Percentiles rank a stretch among this genome's conserved stretches.
phyloP scores from a whole-genome alignment of 257 asterid species.

The Hygrophila difformis region DNA sequence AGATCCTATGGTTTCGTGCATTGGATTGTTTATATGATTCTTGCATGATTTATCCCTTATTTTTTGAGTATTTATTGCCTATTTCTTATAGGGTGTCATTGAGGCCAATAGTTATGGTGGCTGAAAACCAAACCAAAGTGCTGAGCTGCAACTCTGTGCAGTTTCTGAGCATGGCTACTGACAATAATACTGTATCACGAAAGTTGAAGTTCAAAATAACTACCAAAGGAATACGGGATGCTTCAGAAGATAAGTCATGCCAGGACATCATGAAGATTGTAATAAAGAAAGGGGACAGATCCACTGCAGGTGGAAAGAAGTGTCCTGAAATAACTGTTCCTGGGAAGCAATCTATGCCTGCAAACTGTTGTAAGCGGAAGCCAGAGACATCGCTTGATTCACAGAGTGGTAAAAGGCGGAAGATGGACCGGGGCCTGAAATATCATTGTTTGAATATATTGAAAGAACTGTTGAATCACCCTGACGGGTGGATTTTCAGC shows the following conservation, averaged over 20 bases:
- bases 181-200: slow-evolving; percentile 18
- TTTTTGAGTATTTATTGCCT: not conserved
- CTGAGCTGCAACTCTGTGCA: slow-evolving; percentile 11
- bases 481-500: no score
- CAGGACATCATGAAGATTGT: slow-evolving; percentile 13
- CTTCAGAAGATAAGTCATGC: slow-evolving; percentile 19
- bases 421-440: no score
- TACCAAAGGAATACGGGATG: slow-evolving; percentile 24
- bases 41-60: no score
- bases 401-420: no score
- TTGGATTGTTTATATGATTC: no score
- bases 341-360: slow-evolving; percentile 18
- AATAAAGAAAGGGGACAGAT: slow-evolving; percentile 8
- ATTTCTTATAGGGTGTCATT: slow-evolving; percentile 6
- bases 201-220: slow-evolving; percentile 42
- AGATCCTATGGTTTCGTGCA: no score
- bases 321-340: slow-evolving; percentile 14
- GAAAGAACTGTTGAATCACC: no score
- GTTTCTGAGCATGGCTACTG: slow-evolving; percentile 23
- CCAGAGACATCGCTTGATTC: no score
- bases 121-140: slow-evolving; percentile 14
- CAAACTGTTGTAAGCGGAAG: slow-evolving; percentile 11
- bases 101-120: slow-evolving; percentile 3
- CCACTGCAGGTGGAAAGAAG: slow-evolving; percentile 7
- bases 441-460: no score